Conservation (phyloP, 192 early-diverging fungal species). For the Mycoemilia scoparia region DNA sequence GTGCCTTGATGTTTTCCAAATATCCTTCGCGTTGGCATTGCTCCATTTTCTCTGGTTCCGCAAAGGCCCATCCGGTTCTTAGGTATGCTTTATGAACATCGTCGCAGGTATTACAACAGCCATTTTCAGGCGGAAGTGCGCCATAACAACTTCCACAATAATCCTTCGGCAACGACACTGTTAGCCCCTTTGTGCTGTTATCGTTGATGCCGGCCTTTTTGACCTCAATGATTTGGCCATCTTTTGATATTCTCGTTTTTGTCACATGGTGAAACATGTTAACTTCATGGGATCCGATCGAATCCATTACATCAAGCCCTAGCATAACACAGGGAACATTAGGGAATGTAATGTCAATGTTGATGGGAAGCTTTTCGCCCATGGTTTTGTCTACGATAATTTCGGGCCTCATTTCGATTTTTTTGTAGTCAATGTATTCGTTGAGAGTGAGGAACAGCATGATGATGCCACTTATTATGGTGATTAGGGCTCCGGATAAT, state of each 20-base stretch:
- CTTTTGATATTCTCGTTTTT: slow-evolving; percentile 52
- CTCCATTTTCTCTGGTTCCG: slow-evolving; percentile 52
- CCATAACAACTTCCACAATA: slow-evolving; percentile 89
- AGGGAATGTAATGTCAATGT: slow-evolving; percentile 81
- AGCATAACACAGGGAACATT: slow-evolving; percentile 82
- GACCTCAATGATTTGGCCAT: slow-evolving; percentile 43
- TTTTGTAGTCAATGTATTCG: slow-evolving; percentile 67
- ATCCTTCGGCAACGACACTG: too few relatives aligned
- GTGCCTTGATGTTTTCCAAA: slow-evolving; percentile 47
- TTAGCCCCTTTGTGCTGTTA: slow-evolving; percentile 7
- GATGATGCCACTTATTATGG: slow-evolving; percentile 50
- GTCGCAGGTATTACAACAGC: slow-evolving; percentile 91
- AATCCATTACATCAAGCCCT: slow-evolving; percentile 89
- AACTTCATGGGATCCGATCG: slow-evolving; percentile 70
- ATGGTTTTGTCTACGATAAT: slow-evolving; percentile 68
- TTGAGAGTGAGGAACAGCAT: slow-evolving; percentile 59
- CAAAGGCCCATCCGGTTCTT: slow-evolving; percentile 68
- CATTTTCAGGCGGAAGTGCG: slow-evolving; percentile 37
- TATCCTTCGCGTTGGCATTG: slow-evolving; percentile 86
- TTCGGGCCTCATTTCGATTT: slow-evolving; percentile 44
- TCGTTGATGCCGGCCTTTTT: slow-evolving; percentile 15
- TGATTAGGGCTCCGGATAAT: slow-evolving; percentile 66
- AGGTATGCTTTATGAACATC: slow-evolving; percentile 75
- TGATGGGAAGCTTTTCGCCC: slow-evolving; percentile 77
- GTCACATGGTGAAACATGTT: slow-evolving; percentile 63